Evolutionary conservation across 805 yeast species (phyloP).

Genomic region (Candida ponderosae): DNA sequence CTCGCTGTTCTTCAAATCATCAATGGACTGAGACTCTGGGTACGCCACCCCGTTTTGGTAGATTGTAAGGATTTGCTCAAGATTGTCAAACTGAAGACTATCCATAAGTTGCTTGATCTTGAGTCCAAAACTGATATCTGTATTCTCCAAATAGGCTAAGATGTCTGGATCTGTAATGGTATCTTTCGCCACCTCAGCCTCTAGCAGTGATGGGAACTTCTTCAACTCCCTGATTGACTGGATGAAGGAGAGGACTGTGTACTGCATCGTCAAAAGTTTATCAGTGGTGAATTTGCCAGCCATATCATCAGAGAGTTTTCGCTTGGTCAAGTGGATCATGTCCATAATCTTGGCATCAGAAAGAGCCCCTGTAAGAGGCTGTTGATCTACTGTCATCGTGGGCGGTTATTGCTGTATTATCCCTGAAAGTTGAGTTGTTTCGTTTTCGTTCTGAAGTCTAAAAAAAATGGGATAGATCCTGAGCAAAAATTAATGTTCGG

Average conservation of each 20-base stretch:
- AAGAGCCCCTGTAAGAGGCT: no score
- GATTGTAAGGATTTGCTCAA: constrained; percentile 1
- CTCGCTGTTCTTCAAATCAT: not conserved
- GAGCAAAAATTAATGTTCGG: no score
- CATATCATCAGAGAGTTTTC: not conserved
- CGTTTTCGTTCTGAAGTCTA: no score
- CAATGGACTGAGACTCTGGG: no score
- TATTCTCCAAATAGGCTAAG: constrained; percentile 1
- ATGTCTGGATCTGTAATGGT: not conserved
- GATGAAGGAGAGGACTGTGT: not conserved
- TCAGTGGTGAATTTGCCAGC: not conserved
- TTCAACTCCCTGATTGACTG: constrained; percentile 1
- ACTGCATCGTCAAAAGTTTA: constrained; percentile 1
- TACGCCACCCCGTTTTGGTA: not conserved
- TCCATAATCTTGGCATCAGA: no score
- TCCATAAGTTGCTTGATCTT: constrained; percentile 3
- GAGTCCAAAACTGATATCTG: constrained; percentile 2
- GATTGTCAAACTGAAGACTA: constrained; percentile 1
- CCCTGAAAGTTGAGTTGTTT: no score
- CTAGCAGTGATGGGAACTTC: constrained; percentile 4
- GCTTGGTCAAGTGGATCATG: no score
- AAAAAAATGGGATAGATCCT: no score
- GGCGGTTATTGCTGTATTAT: no score
- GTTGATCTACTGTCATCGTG: no score
- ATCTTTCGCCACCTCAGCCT: not conserved